Evolutionary conservation across 768 basidiomycete species (phyloP), one percentile per base, ranked within the genome.

Genomic region (Boletus bicolor): DNA sequence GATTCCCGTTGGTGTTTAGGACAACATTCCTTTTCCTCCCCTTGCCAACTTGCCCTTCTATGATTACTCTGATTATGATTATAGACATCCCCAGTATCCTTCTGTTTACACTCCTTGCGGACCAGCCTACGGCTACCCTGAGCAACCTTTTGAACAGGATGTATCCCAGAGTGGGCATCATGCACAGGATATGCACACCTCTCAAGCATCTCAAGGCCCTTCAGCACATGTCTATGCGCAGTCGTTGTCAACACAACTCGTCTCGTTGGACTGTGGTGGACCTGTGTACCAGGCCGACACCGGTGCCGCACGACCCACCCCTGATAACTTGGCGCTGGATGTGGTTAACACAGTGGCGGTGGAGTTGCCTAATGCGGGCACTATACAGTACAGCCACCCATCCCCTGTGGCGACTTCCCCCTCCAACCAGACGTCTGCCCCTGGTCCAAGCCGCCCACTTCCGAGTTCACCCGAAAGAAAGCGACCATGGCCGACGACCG

Each of bases 391-490:
- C 56, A 68, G 68, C 70, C 65, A 59, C 56, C 30, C 53, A 17
- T 30, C 53, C 26, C 51, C 59, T 61, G 64, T 72, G 53, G 58
- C 41, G 12, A 44, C 36, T 36, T 45, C 57, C 2, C 26, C 42
- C 17, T 24, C 60, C 51, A 57, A 43, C n/a, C 56, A 60, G 38
- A 37, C 10, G 24, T 39, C 47, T 21, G 14, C 24, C 30, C 19
- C 59, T 51, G 48, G 59, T 6, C 58, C 70, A 3, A 57, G 54
- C 44, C 56, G 44, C 36, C 48, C 28, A 7, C 19, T 30, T 1
- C 62, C 64, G 51, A 50, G 44, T 7, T 70, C 68, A 9, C 65
- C 68, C 43, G 58, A 58, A 14, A 60, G 52, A 24, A 68, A 55
- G 44, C 59, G 68, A 10, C 19, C 51, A 4, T 30, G 54, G 9